These are phyloP conservation scores for Aethionema arabicum DNA, from an alignment of 345 rosid genomes.

Conservation along the genomic window DNA sequence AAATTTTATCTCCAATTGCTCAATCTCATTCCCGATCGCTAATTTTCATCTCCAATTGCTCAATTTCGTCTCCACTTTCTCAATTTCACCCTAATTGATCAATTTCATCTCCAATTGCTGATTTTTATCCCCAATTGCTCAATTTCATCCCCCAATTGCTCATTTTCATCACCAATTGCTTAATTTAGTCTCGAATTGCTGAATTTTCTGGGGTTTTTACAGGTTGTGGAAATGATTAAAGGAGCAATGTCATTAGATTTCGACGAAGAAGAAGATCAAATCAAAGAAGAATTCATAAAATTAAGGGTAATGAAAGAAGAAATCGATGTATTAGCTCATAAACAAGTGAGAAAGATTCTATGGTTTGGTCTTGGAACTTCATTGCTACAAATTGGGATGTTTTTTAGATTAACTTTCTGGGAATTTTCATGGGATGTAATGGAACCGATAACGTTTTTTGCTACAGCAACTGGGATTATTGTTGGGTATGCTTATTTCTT, in stretches of 20 bases:
- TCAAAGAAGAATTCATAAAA: slow-evolving; percentile 59
- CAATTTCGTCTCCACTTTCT: slow-evolving; percentile 3
- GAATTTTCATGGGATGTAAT: slow-evolving; percentile 98
- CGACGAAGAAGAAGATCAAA: slow-evolving; percentile 67
- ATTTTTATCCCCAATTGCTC: too few species aligned
- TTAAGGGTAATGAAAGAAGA: slow-evolving; percentile 70
- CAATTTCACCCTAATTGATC: not conserved
- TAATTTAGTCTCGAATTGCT: too few species aligned
- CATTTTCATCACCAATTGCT: too few species aligned
- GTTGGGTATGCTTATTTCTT: slow-evolving; percentile 90
- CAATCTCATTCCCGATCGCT: too few species aligned
- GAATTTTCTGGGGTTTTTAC: not conserved
- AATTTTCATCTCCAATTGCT: too few species aligned
- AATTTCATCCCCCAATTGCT: too few species aligned
- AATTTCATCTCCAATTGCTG: too few species aligned
- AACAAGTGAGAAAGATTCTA: slow-evolving; percentile 77
- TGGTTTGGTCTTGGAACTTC: slow-evolving; percentile 71
- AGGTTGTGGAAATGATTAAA: slow-evolving; percentile 91
- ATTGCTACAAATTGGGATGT: slow-evolving; percentile 59
- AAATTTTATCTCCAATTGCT: too few species aligned
- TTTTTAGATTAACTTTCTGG: slow-evolving; percentile 94
- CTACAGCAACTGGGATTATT: slow-evolving; percentile 66
- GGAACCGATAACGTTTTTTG: slow-evolving; percentile 91
- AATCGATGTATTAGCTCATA: slow-evolving; percentile 79
- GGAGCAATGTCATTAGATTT: slow-evolving; percentile 72